These are phyloP conservation scores for Penicillium longicatenatum DNA, from an alignment of 495 filamentous ascomycete genomes.

Conservation along the genomic window DNA sequence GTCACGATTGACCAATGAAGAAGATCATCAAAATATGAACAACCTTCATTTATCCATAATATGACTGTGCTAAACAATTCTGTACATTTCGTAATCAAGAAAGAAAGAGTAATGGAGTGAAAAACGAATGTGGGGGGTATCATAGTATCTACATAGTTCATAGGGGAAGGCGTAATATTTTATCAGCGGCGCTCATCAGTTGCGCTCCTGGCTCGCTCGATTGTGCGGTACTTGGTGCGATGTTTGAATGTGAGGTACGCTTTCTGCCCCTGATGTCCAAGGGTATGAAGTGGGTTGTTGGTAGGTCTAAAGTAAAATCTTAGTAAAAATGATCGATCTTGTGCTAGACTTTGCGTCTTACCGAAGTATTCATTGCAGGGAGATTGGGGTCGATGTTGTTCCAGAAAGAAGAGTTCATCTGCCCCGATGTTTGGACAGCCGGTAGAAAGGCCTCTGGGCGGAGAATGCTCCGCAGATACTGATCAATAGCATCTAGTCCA, in stretches of 20 bases:
- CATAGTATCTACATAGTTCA: not conserved
- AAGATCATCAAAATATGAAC: no score
- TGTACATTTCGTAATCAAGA: not conserved
- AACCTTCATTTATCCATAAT: no score
- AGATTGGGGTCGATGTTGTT: slow-evolving; percentile 15
- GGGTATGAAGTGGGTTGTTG: slow-evolving; percentile 2
- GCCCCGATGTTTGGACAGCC: not conserved
- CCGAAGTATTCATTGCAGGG: slow-evolving; percentile 3
- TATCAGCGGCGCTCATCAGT: not conserved
- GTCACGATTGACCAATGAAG: no score
- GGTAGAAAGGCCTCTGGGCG: slow-evolving; percentile 15
- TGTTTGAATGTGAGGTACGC: slow-evolving; percentile 5
- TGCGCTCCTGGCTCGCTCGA: not conserved
- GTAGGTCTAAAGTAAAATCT: not conserved
- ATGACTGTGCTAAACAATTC: no score
- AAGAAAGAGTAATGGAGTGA: not conserved
- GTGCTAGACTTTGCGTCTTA: not conserved
- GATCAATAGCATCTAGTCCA: slow-evolving; percentile 9
- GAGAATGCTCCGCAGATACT: slow-evolving; percentile 14
- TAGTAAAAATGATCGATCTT: not conserved
- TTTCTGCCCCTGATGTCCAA: slow-evolving; percentile 7
- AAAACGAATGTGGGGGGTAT: slow-evolving; percentile 1
- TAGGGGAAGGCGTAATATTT: not conserved
- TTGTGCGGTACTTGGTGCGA: not conserved
- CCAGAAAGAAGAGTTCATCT: slow-evolving; percentile 10